These are phyloP conservation scores for Colletotrichum spinosum DNA, from an alignment of 2,329 filamentous ascomycete genomes.

Conservation along the genomic window DNA sequence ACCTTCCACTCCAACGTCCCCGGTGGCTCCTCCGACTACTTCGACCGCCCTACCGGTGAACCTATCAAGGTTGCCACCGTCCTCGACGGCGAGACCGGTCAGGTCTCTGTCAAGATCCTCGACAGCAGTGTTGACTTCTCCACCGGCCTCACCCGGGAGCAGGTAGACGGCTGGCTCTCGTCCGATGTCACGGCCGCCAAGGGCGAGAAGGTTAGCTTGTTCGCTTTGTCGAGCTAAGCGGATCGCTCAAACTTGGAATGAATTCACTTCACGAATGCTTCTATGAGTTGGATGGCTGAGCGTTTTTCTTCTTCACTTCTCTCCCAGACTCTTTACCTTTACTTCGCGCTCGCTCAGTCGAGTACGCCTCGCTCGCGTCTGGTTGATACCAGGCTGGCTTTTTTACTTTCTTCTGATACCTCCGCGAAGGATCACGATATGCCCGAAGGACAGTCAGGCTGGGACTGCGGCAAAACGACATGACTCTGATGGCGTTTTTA, in stretches of 20 bases:
- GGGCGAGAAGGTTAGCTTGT: slow-evolving; percentile 35
- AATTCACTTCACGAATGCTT: slow-evolving; percentile 15
- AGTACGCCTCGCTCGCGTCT: slow-evolving; percentile 22
- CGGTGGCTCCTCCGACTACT: slow-evolving; percentile 78
- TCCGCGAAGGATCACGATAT: slow-evolving; percentile 13
- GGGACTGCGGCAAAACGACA: slow-evolving; percentile 20
- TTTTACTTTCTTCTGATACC: slow-evolving; percentile 25
- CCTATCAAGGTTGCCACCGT: slow-evolving; percentile 75
- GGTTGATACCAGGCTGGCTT: slow-evolving; percentile 24
- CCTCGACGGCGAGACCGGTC: slow-evolving; percentile 63
- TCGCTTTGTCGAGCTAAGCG: slow-evolving; percentile 32
- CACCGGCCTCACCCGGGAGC: slow-evolving; percentile 50
- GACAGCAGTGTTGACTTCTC: slow-evolving; percentile 54
- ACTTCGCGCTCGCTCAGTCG: slow-evolving; percentile 4
- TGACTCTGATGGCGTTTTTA: slow-evolving; percentile 29
- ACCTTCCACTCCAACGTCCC: slow-evolving; percentile 74
- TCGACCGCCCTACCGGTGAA: slow-evolving; percentile 70
- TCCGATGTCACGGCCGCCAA: slow-evolving; percentile 19
- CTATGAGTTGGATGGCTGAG: slow-evolving; percentile 9
- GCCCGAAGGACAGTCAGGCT: slow-evolving; percentile 10
- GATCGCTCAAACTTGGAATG: slow-evolving; percentile 1
- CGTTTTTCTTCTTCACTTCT: slow-evolving; percentile 1
- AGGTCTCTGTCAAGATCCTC: slow-evolving; percentile 68
- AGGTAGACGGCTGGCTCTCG: slow-evolving; percentile 50
- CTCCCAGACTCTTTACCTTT: not conserved